These are phyloP conservation scores for Cyclostephanos tholiformis DNA, from an alignment of 108 stramenopile species.

Conservation along the genomic window DNA sequence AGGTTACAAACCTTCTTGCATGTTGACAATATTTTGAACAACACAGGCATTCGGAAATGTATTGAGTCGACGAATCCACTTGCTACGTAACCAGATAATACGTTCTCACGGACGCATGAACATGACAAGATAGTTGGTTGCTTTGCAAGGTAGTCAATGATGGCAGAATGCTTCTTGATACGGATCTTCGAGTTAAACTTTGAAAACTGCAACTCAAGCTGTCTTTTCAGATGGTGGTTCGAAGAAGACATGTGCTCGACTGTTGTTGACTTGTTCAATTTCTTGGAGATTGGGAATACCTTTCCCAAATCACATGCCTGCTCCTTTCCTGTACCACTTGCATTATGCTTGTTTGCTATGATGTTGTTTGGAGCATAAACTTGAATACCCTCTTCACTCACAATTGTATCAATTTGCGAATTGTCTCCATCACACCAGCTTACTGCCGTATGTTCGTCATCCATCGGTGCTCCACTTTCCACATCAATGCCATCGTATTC, in stretches of 20 bases:
- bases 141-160: neutral
- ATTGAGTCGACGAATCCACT: neutral
- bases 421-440: conserved; percentile 12
- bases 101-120: neutral
- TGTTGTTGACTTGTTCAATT: neutral
- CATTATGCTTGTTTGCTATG: conserved; percentile 12
- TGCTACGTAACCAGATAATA: neutral
- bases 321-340: conserved; percentile 5
- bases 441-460: neutral
- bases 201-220: neutral
- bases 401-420: neutral
- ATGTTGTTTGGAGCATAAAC: neutral
- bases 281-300: no score
- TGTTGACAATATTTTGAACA: neutral
- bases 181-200: neutral
- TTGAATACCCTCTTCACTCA: conserved; percentile 1
- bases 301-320: conserved; percentile 6
- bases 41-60: neutral
- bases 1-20: neutral
- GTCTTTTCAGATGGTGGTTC: neutral
- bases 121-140: neutral
- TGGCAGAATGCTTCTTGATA: neutral
- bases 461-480: neutral
- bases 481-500: neutral
- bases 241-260: neutral